These are phyloP conservation scores for Gillenia trifoliata DNA, from an alignment of 306 rosid species.

Conservation along the genomic window DNA sequence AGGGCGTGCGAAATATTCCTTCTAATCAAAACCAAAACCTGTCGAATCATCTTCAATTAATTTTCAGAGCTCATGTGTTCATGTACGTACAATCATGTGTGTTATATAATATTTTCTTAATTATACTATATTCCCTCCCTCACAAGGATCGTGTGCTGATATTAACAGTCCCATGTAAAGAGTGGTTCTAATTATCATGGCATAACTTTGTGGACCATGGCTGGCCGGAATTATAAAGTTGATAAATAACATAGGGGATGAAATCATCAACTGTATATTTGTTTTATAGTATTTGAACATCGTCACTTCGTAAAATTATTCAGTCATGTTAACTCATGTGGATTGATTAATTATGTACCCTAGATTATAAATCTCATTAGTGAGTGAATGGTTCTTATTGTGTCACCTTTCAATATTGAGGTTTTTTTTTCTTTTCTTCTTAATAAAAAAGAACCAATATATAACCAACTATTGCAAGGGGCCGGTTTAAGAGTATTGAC, in stretches of 20 bases:
- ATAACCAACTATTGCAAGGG: no score
- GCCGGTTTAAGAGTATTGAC: not conserved
- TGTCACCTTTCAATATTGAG: no score
- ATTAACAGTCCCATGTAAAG: slow-evolving; percentile 30
- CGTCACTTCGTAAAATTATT: no score
- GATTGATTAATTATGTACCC: no score
- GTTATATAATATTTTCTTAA: not conserved
- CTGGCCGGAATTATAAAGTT: slow-evolving; percentile 9
- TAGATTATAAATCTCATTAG: no score
- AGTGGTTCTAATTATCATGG: slow-evolving; percentile 35
- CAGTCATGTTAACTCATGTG: no score
- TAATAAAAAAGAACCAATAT: no score
- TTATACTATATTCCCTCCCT: not conserved
- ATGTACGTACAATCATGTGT: not conserved
- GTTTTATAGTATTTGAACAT: not conserved
- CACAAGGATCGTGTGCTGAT: no score
- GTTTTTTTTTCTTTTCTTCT: no score
- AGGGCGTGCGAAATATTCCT: slow-evolving; percentile 19
- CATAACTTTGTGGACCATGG: slow-evolving; percentile 43
- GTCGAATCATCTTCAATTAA: slow-evolving; percentile 39
- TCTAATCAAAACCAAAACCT: slow-evolving; percentile 16
- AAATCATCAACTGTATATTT: not conserved
- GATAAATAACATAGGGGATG: not conserved
- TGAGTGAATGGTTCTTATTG: no score
- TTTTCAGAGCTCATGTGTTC: slow-evolving; percentile 14